phyloP scores from a whole-genome alignment of 208 protist genomes.

The Acanthamoeba royreba region DNA sequence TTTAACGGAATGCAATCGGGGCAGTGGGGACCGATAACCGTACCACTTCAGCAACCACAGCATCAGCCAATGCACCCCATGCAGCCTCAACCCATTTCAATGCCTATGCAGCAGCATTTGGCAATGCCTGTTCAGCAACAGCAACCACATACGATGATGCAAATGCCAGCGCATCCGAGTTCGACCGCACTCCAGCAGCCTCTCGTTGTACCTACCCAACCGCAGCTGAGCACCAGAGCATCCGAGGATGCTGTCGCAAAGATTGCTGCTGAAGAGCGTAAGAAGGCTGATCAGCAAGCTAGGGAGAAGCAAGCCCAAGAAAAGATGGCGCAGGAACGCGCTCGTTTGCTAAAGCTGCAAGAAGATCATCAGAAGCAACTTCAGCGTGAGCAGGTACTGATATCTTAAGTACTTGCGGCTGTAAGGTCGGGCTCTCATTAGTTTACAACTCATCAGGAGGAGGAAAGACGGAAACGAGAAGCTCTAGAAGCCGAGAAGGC shows the following conservation, averaged over 20 bases:
- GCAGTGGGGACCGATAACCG: too few relatives aligned
- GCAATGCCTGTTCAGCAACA: not conserved
- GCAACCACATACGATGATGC: not conserved
- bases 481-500: not conserved
- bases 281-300: not conserved
- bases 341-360: not conserved
- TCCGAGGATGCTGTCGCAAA: too few relatives aligned
- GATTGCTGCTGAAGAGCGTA: not conserved
- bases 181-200: too few relatives aligned
- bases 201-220: too few relatives aligned
- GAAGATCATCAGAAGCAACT: not conserved
- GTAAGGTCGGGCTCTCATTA: too few relatives aligned
- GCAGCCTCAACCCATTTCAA: not conserved
- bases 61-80: not conserved
- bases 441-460: too few relatives aligned
- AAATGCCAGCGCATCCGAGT: not conserved
- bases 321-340: not conserved
- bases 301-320: not conserved
- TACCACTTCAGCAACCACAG: not conserved
- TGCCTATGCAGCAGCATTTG: not conserved
- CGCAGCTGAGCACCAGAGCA: too few relatives aligned
- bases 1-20: too few relatives aligned
- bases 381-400: not conserved
- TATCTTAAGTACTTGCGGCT: too few relatives aligned
- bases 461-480: not conserved